These are phyloP conservation scores for Piromyces finnis DNA, from an alignment of 192 early-diverging fungal species.

Conservation along the genomic window DNA sequence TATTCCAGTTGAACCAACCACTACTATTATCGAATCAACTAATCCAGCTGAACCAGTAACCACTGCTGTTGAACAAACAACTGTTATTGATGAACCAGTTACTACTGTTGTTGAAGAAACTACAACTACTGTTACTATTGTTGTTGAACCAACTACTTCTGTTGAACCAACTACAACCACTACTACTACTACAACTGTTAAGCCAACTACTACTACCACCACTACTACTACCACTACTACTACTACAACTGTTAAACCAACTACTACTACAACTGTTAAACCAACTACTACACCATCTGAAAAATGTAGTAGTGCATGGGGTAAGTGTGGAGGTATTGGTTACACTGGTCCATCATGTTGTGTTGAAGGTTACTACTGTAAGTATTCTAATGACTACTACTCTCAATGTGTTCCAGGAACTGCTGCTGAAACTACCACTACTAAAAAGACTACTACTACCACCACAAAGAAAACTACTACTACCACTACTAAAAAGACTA, in stretches of 20 bases:
- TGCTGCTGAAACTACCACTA: no score
- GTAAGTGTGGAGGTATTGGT: background rate
- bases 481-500: no score
- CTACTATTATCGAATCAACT: no score
- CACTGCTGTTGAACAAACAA: background rate
- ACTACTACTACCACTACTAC: background rate
- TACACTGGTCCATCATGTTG: background rate
- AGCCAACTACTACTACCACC: no score
- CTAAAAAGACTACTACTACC: background rate
- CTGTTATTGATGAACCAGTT: background rate
- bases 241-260: background rate
- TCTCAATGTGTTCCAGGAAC: background rate
- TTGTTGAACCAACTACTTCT: no score
- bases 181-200: no score
- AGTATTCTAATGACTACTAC: background rate
- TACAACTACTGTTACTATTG: background rate
- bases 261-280: background rate
- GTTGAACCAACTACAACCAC: no score
- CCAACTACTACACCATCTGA: background rate
- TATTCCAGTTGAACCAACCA: no score
- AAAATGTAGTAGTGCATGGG: background rate
- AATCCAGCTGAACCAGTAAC: background rate
- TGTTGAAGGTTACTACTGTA: background rate
- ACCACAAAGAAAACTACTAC: no score
- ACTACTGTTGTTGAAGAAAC: background rate